Base-by-base conservation (phyloP, 805 yeast genomes). In the Barnettozyma sucrosica region DNA sequence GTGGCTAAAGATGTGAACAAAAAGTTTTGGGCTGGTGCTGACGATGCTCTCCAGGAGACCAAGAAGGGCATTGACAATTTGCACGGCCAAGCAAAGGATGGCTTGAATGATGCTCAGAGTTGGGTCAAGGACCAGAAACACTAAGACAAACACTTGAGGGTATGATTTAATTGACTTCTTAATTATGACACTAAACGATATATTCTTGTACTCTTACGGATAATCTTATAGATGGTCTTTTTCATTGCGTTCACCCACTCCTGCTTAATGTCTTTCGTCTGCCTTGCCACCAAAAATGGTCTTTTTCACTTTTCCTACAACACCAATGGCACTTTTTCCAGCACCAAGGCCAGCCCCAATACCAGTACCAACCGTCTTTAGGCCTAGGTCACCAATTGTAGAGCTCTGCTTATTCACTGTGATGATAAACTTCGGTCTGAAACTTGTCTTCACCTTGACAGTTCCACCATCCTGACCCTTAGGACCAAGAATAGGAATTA, bases 381-480 rank as follows among this genome's bases (percentile, higher is more conserved):
- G 72, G 18, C 83, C 83, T 23, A 68, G 67, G 32, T 69, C 75
- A 38, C 74, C 71, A 36, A 76, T 66, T 47, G 72, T 68, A 41
- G 69, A 69, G 43, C 57, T 68, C 52, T 52, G 67, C 54, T 55
- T 67, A 55, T 51, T 69, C 58, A 58, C 76, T 34, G 59, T 66
- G 45, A 80, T 67, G 14, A 89, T 74, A 58, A 84, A 87, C 39
- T 77, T 79, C 3, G 97, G 95, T 53, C 75, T 72, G 70, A 89
- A 89, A 3, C 74, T 63, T 47, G 84, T 69, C 44, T 73, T 72
- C 44, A 89, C 64, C 49, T 75, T 77, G 5, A 85, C 69, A 5
- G 72, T 68, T 57, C 98, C 98, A 13, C 75, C 71, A 57, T 65
- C 67, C 41, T 62, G 58, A 24, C 73, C 76, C 28, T 72, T 62